Evolutionary conservation across 495 filamentous ascomycete species (phyloP).

Genomic region (Tuber indicum): DNA sequence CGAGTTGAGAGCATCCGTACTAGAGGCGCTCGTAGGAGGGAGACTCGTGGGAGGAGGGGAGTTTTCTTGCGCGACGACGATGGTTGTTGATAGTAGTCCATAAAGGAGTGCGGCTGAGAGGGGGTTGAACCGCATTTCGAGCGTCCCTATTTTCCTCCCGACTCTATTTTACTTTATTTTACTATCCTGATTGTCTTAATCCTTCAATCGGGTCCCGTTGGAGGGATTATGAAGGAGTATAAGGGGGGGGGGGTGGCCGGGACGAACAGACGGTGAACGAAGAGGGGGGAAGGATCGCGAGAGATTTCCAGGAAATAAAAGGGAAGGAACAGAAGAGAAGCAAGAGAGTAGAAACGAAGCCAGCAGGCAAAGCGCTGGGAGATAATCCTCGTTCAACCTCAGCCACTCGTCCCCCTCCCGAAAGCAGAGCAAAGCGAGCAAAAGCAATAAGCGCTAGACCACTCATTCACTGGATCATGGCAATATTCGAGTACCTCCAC

Average conservation of each 20-base stretch:
- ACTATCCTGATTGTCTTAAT: background rate
- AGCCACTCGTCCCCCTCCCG: background rate
- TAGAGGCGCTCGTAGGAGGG: too few species aligned
- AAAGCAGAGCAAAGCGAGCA: background rate
- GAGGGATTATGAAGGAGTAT: background rate
- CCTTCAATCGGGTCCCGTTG: background rate
- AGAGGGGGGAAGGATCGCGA: background rate
- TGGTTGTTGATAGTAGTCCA: background rate
- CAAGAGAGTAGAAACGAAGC: background rate
- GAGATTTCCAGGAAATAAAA: background rate
- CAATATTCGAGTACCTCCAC: background rate
- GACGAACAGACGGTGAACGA: background rate
- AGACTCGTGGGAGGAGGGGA: too few species aligned
- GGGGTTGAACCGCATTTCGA: background rate
- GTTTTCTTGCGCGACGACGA: background rate
- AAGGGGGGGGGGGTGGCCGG: background rate
- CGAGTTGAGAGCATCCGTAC: too few species aligned
- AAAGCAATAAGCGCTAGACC: conserved; percentile 1
- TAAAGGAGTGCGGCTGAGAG: background rate
- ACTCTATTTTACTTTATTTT: background rate
- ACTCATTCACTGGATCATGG: background rate
- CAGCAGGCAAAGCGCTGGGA: background rate
- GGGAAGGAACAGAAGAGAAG: background rate
- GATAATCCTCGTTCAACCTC: background rate
- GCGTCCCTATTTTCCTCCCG: background rate